A percentile compares a stretch with the other conserved stretches of the same genome.
Conservation (phyloP, 768 basidiomycete genomes). For the Tremella mesenterica region DNA sequence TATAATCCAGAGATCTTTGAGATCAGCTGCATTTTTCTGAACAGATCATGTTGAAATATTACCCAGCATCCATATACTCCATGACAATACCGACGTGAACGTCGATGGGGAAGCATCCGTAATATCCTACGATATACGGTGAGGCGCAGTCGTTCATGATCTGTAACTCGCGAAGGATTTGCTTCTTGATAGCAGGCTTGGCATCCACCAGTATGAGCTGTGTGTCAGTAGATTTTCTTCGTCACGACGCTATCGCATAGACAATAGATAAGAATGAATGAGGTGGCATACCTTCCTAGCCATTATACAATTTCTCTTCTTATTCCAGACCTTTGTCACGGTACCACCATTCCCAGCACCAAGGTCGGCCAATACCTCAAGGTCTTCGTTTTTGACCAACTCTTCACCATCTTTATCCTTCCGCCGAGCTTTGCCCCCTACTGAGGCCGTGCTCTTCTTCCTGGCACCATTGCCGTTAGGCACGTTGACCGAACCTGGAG, state of each 20-base stretch:
- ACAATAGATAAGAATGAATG: not conserved
- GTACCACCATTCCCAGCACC: constrained; percentile 96
- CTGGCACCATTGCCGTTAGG: not conserved
- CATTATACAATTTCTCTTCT: constrained; percentile 85
- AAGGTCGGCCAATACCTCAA: constrained; percentile 80
- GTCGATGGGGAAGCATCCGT: constrained; percentile 90
- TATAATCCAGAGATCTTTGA: constrained; percentile 71
- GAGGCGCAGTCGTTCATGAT: constrained; percentile 98
- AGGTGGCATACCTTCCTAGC: constrained; percentile 85
- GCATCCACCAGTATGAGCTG: constrained; percentile 45
- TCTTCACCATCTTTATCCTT: constrained; percentile 66
- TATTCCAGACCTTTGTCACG: constrained; percentile 90
- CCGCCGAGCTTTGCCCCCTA: constrained; percentile 1
- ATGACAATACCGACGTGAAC: constrained; percentile 99
- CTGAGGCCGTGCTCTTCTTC: constrained; percentile 16
- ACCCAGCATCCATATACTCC: constrained; percentile 57
- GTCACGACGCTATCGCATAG: not conserved
- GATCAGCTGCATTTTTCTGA: constrained; percentile 2
- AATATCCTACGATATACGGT: constrained; percentile 90
- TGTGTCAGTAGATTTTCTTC: not conserved
- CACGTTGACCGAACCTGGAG: constrained; percentile 6
- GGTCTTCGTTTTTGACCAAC: constrained; percentile 73
- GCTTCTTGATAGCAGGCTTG: constrained; percentile 90
- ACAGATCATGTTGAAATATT: not conserved
- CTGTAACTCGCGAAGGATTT: constrained; percentile 92